A percentile compares a stretch with the other conserved stretches of the same genome.
Conservation (phyloP, 139 green algal genomes). For the Pseudopediastrum boryanum region DNA sequence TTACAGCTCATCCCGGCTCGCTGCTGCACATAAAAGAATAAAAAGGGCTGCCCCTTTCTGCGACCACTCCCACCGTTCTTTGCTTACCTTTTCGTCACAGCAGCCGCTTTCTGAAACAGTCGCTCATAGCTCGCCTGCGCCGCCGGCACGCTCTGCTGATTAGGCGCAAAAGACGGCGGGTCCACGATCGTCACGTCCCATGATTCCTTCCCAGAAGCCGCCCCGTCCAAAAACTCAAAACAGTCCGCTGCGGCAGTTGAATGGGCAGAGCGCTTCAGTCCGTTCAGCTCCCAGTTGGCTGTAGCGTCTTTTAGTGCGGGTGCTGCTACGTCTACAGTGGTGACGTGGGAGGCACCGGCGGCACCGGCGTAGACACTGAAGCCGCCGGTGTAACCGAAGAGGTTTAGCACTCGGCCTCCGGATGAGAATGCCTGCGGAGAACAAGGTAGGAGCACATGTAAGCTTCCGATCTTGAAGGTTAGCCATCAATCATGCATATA, state of each 20-base stretch:
- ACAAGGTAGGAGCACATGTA: constrained; percentile 22
- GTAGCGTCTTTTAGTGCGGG: constrained; percentile 37
- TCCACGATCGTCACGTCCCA: constrained; percentile 46
- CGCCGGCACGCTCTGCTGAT: constrained; percentile 44
- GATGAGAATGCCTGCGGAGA: constrained; percentile 5
- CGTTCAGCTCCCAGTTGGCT: constrained; percentile 60
- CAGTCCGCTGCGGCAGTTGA: constrained; percentile 34
- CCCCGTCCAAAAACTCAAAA: constrained; percentile 60
- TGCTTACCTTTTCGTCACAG: constrained; percentile 21
- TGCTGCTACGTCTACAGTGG: constrained; percentile 54
- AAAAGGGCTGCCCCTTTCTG: too few species aligned
- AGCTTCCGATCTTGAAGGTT: too few species aligned
- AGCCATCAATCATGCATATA: too few species aligned
- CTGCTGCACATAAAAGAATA: too few species aligned
- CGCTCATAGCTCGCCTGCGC: constrained; percentile 45
- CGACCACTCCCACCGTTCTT: too few species aligned
- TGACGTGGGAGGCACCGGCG: constrained; percentile 50
- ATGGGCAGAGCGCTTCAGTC: constrained; percentile 35
- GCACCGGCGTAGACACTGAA: constrained; percentile 54
- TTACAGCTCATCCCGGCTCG: too few species aligned
- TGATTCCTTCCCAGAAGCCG: constrained; percentile 18
- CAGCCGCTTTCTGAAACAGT: constrained; percentile 13
- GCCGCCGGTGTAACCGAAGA: constrained; percentile 54
- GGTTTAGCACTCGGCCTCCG: constrained; percentile 48
- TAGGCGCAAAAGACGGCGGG: constrained; percentile 56